Base-by-base conservation (phyloP, 306 rosid species). In the Neltuma alba region DNA sequence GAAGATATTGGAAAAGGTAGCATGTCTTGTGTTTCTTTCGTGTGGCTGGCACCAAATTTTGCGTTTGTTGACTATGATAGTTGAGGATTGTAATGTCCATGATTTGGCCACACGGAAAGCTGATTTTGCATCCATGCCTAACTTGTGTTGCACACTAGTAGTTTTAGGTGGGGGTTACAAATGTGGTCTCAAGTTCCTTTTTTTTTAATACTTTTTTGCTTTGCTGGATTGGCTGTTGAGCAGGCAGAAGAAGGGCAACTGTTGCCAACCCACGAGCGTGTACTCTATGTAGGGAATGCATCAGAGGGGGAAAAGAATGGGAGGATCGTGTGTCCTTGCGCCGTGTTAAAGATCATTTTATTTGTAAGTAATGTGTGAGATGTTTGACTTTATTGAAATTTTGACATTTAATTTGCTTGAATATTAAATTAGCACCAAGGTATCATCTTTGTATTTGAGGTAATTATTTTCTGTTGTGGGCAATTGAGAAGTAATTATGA, bases 281-380 rank as follows among this genome's bases (percentile, higher is more conserved):
- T 89, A 95, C 98, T 78, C 83, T 92, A 38, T 95, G 98, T 81
- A 90, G 99, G 87, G 99, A 95, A 83, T 95, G 99, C 86, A 90
- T 95, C 73, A 89, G 98, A 90, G 99, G 87, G 15, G 98, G 91
- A n/a, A 77, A 90, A 72, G 91, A 84, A 73, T 91, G 99, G 99
- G 96, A 91, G 82, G 89, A 95, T 42, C 91, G 90, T 0, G 87
- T 95, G 45, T 75, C 98, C 40, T 38, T 95, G 54, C 94, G 87
- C 5, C 99, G 99, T 20, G 93, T 89, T 37, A 95, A 95, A 79
- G 85, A 89, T 85, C 99, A 95, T 87, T 95, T 91, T 89, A 92
- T 95, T 36, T 92, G 98, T 95, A 90, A 92, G 98, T 95, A 45
- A 50, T 79, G 44, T 75, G 44, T 65, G 25, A 52, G 30, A 14